A percentile compares a stretch with the other conserved stretches of the same genome.
These are phyloP conservation scores for Fomitiporia mediterranea DNA, from an alignment of 1,284 basidiomycete species.

Conservation along the genomic window DNA sequence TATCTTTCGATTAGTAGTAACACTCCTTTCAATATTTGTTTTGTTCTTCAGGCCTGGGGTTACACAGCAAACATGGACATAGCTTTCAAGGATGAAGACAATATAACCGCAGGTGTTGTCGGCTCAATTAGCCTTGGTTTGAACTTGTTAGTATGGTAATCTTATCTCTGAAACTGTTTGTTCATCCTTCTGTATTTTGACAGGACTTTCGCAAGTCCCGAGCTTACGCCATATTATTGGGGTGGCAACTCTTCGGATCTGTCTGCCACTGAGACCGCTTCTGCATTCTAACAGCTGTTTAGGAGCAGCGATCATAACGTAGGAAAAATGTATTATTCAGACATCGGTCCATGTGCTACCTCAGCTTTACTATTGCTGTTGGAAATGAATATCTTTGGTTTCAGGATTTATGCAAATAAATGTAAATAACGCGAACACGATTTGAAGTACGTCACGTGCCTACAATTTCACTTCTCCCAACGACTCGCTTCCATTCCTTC, in stretches of 20 bases:
- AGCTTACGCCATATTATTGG: slow-evolving; percentile 7
- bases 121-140: slow-evolving; percentile 11
- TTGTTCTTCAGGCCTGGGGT: not conserved
- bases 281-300: not conserved
- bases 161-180: not conserved
- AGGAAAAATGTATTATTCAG: too few species aligned
- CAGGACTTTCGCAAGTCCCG: slow-evolving; percentile 10
- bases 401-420: too few species aligned
- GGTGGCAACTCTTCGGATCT: not conserved
- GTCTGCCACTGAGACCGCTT: not conserved
- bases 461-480: too few species aligned
- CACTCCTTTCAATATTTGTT: not conserved
- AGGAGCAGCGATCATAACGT: too few species aligned
- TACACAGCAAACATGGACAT: slow-evolving; percentile 11
- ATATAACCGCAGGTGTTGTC: slow-evolving; percentile 2
- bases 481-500: too few species aligned
- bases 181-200: not conserved
- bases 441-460: too few species aligned
- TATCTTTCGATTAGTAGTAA: not conserved
- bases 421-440: too few species aligned
- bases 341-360: too few species aligned
- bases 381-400: too few species aligned
- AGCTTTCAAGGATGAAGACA: not conserved
- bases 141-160: slow-evolving; percentile 1
- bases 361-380: too few species aligned